Conservation (phyloP, 2,329 filamentous ascomycete species). For the Ophiostoma ips region DNA sequence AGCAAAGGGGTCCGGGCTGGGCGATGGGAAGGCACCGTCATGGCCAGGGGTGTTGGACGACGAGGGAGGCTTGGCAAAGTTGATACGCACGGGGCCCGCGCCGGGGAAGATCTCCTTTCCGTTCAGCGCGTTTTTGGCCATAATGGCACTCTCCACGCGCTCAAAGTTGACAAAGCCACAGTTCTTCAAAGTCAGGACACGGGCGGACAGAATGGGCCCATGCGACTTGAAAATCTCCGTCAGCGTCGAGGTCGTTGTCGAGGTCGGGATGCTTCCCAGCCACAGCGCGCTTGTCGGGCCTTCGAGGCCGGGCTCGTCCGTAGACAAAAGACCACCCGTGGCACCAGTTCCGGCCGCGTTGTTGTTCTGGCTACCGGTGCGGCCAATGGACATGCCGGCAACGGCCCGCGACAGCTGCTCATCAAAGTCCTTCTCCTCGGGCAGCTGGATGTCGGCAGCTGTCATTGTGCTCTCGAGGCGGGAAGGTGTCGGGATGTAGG, state of each 20-base stretch:
- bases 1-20: conserved; percentile 75
- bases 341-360: neutral
- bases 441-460: conserved; percentile 58
- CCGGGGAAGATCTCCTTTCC: conserved; percentile 98
- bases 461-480: conserved; percentile 64
- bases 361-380: conserved; percentile 52
- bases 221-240: conserved; percentile 93
- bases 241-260: conserved; percentile 87
- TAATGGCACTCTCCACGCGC: conserved; percentile 74
- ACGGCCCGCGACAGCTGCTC: conserved; percentile 64
- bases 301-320: conserved; percentile 69
- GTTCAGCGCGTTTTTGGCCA: conserved; percentile 77
- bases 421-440: conserved; percentile 66
- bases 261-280: conserved; percentile 95
- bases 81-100: conserved; percentile 85
- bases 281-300: conserved; percentile 86
- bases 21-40: conserved; percentile 76
- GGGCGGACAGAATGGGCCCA: conserved; percentile 76
- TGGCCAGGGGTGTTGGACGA: conserved; percentile 79
- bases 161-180: conserved; percentile 99
- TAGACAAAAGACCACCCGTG: conserved; percentile 47
- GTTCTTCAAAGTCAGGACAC: conserved; percentile 95
- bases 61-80: conserved; percentile 91
- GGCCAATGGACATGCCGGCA: conserved; percentile 60
- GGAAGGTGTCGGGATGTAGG: conserved; percentile 46